Base-by-base conservation (phyloP, 768 basidiomycete genomes). In the Ramaria sp. region DNA sequence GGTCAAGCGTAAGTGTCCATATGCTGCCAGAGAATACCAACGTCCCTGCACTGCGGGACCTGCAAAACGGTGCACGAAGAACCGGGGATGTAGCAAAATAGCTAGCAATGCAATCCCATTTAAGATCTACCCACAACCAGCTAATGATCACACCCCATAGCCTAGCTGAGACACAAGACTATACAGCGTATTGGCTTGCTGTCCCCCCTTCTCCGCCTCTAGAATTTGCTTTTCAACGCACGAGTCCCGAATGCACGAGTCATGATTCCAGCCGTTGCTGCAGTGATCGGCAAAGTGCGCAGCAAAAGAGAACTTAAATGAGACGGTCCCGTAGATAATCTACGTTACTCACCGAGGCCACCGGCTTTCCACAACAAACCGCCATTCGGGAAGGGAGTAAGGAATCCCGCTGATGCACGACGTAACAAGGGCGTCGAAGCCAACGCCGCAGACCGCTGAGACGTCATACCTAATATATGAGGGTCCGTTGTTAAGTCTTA, bases 231-330 rank as follows among this genome's bases (percentile, higher is more conserved):
- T 63, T 73, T 73, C 53, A 88, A 71, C 10, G 68, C 78, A 64
- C 88, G 85, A 10, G 80, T 70, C 59, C 85, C 85, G 64, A 86
- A 85, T 44, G 84, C 85, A 7, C 82, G 82, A 27, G 78, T 64
- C 25, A 78, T 57, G 59, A 84, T 77, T 32, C 85, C 83, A 44
- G 64, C 49, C 10, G 75, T 65, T 27, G 70, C 75, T 70, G 64
- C 5, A 30, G 27, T 20, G 42, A 22, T 22, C 24, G 12, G 42
- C 25, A 28, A 30, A 60, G 15, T 22, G 24, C 37, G 15, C 18
- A 32, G 24, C 22, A 45, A 24, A 28, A n/a, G 37, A 28, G 25
- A 16, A n/a, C 13, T 20, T 24, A 7, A 24, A 24, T 10, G 24
- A n/a, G 34, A 45, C n/a, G n/a, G n/a, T n/a, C n/a, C n/a, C n/a